Base-by-base conservation (phyloP, 2,329 filamentous ascomycete species). In the Rasamsonia emersonii region DNA sequence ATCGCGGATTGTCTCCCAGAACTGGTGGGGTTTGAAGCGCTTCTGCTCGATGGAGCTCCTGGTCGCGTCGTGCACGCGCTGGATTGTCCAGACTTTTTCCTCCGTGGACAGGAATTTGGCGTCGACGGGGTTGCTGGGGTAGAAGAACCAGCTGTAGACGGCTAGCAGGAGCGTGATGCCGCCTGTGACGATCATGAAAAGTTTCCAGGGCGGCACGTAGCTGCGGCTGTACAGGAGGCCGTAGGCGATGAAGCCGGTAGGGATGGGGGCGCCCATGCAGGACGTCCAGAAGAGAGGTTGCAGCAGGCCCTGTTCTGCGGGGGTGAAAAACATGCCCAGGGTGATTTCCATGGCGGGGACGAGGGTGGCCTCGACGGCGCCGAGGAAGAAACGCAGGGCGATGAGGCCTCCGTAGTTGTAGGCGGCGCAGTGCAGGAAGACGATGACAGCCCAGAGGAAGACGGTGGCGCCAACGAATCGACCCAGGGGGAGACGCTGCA, bases 201-300 rank as follows among this genome's bases (percentile, higher is more conserved):
- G 38, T 37, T 63, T 62, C 59, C 61, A 61, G 2, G 37, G 37
- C 8, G 8, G 34, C 2, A 44, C 23, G 10, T 18, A 5, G 9
- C 40, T 49, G 4, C 53, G 42, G 21, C 42, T 56, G 37, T 46
- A 62, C 4, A 65, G 52, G 1, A 64, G 43, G 1, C 59, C 61
- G 32, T 64, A 65, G 1, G 59, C 50, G 5, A 64, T 55, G 19
- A 64, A 61, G 0, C 54, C 59, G 0, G 56, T 50, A 1, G 46
- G 44, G 14, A 63, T 51, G 7, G 58, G 58, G 1, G 61, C 30
- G 3, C 37, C 41, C 28, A 42, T 28, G 9, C 39, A 44, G 3
- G 40, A 38, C 3, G 41, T 24, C 69, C 70, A 74, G 36, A 73
- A 73, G 0, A 74, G 49, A 0, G 70, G 58, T 6, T 68, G 65